Base-by-base conservation (phyloP, 2,329 filamentous ascomycete genomes). In the Colletotrichum abscissum region DNA sequence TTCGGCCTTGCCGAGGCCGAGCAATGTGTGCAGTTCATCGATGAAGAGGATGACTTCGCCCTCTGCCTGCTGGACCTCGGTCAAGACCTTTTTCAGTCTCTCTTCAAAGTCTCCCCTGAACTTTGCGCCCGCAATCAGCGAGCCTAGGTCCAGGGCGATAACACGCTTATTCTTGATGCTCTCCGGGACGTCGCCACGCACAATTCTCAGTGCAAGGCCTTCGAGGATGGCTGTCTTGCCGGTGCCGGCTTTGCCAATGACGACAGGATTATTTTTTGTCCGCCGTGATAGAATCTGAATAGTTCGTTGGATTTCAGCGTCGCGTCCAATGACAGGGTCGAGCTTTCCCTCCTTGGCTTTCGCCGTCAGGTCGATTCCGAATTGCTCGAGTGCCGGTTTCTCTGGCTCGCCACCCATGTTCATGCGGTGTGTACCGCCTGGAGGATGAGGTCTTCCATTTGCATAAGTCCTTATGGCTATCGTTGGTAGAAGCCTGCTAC, bases 41-140 rank as follows among this genome's bases (percentile, higher is more conserved):
- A 98, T 94, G 83, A 99, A 98, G 3, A 99, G 87, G 56, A 99
- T 98, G 5, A 98, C 93, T 69, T 94, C 91, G 42, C 97, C 97
- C 64, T 98, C 88, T 1, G 96, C 94, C 75, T 97, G 92, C 82
- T 97, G 91, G 12, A 98, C 95, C 81, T 98, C 97, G 78, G 93
- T 95, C 80, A 99, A 83, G 1, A 98, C 95, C 76, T 92, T 92
- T 82, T 98, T 98, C 73, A 98, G 81, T 55, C 97, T 89, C 81
- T 99, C 97, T 81, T 99, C 97, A 73, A 99, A 98, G 78, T 99
- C 97, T 62, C 97, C 97, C 60, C 97, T 88, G 78, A 97, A 99
- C 80, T 98, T 98, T 56, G 97, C 95, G 62, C 97, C 97, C 1
- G 97, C 97, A 78, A 99, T 98, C 19, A 99, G 89, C 46, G 94